A percentile compares a stretch with the other conserved stretches of the same genome.
These are phyloP conservation scores for Erysiphe neolycopersici DNA, from an alignment of 2,329 filamentous ascomycete genomes.

Conservation along the genomic window DNA sequence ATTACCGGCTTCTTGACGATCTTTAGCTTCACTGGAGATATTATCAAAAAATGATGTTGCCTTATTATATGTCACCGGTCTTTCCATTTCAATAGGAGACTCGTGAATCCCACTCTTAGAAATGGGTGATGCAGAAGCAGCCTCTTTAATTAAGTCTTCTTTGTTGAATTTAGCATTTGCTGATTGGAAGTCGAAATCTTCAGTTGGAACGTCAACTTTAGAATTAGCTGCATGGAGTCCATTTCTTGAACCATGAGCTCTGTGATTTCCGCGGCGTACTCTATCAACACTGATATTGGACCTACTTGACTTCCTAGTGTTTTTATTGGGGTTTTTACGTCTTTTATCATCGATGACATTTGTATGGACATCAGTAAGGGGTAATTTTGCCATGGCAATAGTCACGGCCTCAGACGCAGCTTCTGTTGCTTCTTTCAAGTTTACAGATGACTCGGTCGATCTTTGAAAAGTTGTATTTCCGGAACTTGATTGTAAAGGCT, in stretches of 20 bases:
- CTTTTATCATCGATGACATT: conserved; percentile 58
- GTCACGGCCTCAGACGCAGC: conserved; percentile 55
- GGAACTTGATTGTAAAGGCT: conserved; percentile 15
- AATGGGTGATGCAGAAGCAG: conserved; percentile 49
- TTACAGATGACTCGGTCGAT: conserved; percentile 12
- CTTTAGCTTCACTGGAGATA: conserved; percentile 80
- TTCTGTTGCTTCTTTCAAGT: conserved; percentile 40
- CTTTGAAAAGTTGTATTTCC: conserved; percentile 4
- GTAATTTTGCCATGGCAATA: conserved; percentile 50
- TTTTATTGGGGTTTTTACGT: conserved; percentile 27
- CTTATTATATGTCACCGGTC: conserved; percentile 50
- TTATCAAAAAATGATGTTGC: conserved; percentile 89
- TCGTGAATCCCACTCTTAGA: conserved; percentile 21
- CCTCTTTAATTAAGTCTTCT: conserved; percentile 65
- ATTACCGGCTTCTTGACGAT: conserved; percentile 46
- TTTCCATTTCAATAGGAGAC: conserved; percentile 18
- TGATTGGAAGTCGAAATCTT: conserved; percentile 77
- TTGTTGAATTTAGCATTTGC: conserved; percentile 77
- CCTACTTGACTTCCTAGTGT: conserved; percentile 20
- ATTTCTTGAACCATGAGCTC: conserved; percentile 9
- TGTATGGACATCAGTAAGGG: conserved; percentile 12
- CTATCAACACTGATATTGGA: conserved; percentile 13
- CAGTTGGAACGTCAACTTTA: conserved; percentile 69
- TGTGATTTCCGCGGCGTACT: conserved; percentile 17
- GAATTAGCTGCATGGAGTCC: conserved; percentile 17